Evolutionary conservation across 1,139 yeast genomes (phyloP).

Genomic region (Magnusiomyces suaveolens): DNA sequence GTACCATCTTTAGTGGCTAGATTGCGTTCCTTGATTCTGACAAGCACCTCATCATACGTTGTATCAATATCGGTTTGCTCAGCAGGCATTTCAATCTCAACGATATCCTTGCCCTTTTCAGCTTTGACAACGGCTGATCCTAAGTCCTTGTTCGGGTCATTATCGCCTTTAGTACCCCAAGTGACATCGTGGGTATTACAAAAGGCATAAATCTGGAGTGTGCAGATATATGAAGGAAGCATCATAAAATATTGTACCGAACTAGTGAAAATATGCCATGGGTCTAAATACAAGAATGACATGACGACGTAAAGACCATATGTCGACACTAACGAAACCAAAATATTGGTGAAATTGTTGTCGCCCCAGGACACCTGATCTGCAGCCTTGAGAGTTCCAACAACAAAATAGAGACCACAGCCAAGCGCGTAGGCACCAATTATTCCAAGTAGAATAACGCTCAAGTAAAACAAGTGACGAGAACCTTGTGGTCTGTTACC

Average conservation of each 20-base stretch:
- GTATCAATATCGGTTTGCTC: slow-evolving; percentile 59
- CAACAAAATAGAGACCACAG: slow-evolving; percentile 33
- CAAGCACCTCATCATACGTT: slow-evolving; percentile 67
- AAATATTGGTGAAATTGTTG: slow-evolving; percentile 59
- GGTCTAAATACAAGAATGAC: slow-evolving; percentile 66
- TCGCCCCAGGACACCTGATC: slow-evolving; percentile 45
- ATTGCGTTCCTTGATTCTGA: slow-evolving; percentile 50
- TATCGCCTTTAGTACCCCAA: slow-evolving; percentile 98
- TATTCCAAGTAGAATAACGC: slow-evolving; percentile 61
- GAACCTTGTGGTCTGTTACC: slow-evolving; percentile 97
- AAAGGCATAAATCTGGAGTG: slow-evolving; percentile 68
- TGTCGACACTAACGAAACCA: slow-evolving; percentile 80
- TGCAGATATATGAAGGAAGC: slow-evolving; percentile 84
- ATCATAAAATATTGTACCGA: slow-evolving; percentile 75
- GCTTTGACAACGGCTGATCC: slow-evolving; percentile 52
- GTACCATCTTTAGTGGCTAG: background rate
- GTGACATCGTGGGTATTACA: slow-evolving; percentile 94
- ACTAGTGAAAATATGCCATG: slow-evolving; percentile 90
- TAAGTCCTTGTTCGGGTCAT: slow-evolving; percentile 53
- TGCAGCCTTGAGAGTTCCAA: slow-evolving; percentile 27
- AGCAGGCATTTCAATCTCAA: slow-evolving; percentile 60
- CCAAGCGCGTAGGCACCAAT: slow-evolving; percentile 76
- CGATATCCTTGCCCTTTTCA: slow-evolving; percentile 57
- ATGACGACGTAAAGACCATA: slow-evolving; percentile 78
- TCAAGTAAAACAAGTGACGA: slow-evolving; percentile 54